Base-by-base conservation (phyloP, 139 green algal species). In the Ulvella scutata region DNA sequence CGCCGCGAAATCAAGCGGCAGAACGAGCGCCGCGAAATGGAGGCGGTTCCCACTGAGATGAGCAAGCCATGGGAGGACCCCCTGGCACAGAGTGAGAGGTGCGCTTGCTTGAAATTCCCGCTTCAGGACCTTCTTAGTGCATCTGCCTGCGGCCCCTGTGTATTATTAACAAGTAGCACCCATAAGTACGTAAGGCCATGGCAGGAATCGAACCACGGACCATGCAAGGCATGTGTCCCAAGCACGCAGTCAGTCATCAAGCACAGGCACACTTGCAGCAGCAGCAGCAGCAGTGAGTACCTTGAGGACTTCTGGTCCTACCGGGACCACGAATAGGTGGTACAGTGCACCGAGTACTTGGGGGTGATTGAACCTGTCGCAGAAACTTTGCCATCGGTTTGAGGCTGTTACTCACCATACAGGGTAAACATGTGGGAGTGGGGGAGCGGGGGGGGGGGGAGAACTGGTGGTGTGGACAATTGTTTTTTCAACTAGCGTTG, bases 41-140 rank as follows among this genome's bases (percentile, higher is more conserved):
- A 96, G 62, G 91, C 90, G 73, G 92, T 97, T 43, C 93, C 93
- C 51, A 92, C 93, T 81, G 95, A 99, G 82, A 82, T 98, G 9
- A 90, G 79, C 4, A 80, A 91, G 37, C 94, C 94, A 4, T 99
- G 94, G 94, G 92, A 98, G 85, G 94, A 97, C 87, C 88, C 91
- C 81, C 72, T 67, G 51, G 51, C 51, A n/a, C 9, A 67, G 6
- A 10, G n/a, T 29, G 51, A 67, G n/a, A 10, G 51, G 51, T 67
- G 51, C 33, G 51, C 51, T 23, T 26, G 20, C 31, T 40, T 38
- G 67, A 13, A 74, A 43, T 17, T 4, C 9, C 6, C 34, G 10
- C 61, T 74, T 38, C 23, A 38, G 61, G 61, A 35, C 34, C 2
- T 34, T 40, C 4, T 26, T 36, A 21, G 13, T 3, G 31, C n/a